Base-by-base conservation (phyloP, 2,329 filamentous ascomycete species). In the Sclerotinia nivalis region DNA sequence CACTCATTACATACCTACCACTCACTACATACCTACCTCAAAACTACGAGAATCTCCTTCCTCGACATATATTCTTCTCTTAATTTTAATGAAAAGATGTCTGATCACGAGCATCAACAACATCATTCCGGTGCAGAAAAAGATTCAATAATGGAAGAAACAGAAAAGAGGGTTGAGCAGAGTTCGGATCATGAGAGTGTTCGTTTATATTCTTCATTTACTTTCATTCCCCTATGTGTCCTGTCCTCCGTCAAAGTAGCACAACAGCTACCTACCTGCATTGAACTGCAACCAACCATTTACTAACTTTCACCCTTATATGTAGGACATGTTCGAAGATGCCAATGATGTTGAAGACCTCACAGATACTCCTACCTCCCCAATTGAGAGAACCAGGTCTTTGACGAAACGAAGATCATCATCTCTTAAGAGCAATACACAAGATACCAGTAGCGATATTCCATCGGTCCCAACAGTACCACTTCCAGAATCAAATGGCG, bases 251-350 rank as follows among this genome's bases (percentile, higher is more conserved):
- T 74, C 73, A 49, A 25, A n/a, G 72, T 74, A 68, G 73, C 72
- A 75, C 70, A 61, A 73, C 72, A 58, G 37, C 58, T 70, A 43
- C 22, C 47, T n/a, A 50, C 64, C 66, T 68, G 67, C 71, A 66
- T 52, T 61, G 37, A 59, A 40, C 66, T 68, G 47, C 50, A 43
- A 52, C 64, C 66, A 68, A 62, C 54, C 60, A 50, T 59, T 61
- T 58, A 56, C 69, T 76, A 43, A 72, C 70, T 47, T 58, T 6
- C 20, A 59, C 13, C 50, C 47, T 58, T 43, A 40, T 54, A 18
- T 40, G 54, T 78, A 93, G 90, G 90, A 94, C 76, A 87, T 87
- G 22, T 97, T 96, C 77, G 93, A 97, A 82, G 93, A 97, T 84
- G 93, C 92, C 69, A 83, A 88, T 75, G 91, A 92, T 80, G 87